Base-by-base conservation (phyloP, 768 basidiomycete species). In the Sporobolomyces roseus region DNA sequence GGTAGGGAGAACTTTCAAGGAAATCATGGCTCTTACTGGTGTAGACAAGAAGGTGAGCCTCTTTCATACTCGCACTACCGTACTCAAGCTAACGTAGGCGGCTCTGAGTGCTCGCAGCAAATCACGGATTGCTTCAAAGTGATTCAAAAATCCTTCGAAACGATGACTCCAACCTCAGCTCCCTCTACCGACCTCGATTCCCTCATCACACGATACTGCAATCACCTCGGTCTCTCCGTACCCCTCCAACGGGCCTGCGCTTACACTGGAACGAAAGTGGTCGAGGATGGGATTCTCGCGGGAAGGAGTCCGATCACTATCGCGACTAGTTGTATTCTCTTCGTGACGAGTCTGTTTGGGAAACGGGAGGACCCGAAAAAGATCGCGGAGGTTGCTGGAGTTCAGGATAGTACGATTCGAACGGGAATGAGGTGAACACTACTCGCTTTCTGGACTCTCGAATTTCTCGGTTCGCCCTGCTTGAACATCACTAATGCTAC, bases 231-330 rank as follows among this genome's bases (percentile, higher is more conserved):
- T 74, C 82, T 96, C 38, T 88, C 90, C 2, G 81, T 88, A 38
- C 88, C 85, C 67, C 84, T 94, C 64, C 90, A 93, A 78, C 83
- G 86, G 30, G 89, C 91, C 46, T 90, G 89, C 77, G 82, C 85
- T 25, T 88, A 92, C 70, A 88, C 93, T 77, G 90, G 92, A 70
- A 78, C 88, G 63, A 85, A 85, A 35, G 89, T 90, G 19, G 85
- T 91, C 60, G 84, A 88, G 70, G 84, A 88, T 72, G 90, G 91
- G 49, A 88, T 94, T 69, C 92, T 93, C 38, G 92, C 93, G 77
- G 96, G 96, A 30, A 83, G 96, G 69, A 91, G 87, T 75, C 94
- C 94, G 1, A 90, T 97, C 59, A 96, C 96, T n/a, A 93, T 99
- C 73, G 96, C 94, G n/a, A 91, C 91, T 48, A 92, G 91, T 46